Conservation (phyloP, 352 stramenopile species). For the Globisporangium canariense region DNA sequence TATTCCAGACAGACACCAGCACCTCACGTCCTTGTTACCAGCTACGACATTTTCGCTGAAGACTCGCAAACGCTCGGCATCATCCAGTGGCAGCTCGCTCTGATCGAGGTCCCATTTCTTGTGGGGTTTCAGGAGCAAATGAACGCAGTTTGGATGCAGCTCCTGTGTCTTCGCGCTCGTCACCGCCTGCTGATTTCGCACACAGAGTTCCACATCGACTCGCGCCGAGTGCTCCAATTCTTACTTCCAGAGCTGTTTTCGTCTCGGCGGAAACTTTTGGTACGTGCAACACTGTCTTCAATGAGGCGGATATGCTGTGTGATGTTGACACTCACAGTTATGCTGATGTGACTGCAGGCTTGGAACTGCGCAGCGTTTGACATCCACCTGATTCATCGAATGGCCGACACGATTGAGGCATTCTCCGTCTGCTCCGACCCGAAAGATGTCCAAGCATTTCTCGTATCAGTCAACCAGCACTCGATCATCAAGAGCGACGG, state of each 20-base stretch:
- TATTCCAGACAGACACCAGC: constrained; percentile 23
- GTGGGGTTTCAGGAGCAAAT: constrained; percentile 20
- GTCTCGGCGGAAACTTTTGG: constrained; percentile 69
- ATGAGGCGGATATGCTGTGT: neutral
- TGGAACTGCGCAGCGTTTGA: constrained; percentile 68
- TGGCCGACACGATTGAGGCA: constrained; percentile 37
- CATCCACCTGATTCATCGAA: constrained; percentile 32
- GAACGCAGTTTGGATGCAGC: constrained; percentile 37
- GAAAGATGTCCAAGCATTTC: constrained; percentile 25
- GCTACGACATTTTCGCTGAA: constrained; percentile 53
- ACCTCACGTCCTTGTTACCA: constrained; percentile 54
- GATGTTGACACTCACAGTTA: neutral
- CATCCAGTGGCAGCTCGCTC: constrained; percentile 41
- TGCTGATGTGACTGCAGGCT: constrained; percentile 22
- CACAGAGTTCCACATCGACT: constrained; percentile 35
- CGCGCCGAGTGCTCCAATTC: constrained; percentile 63
- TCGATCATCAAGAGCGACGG: constrained; percentile 38
- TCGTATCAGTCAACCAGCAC: constrained; percentile 23
- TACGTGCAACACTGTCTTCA: constrained; percentile 25
- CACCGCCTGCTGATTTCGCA: constrained; percentile 57
- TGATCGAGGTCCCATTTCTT: constrained; percentile 41
- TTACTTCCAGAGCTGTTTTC: constrained; percentile 59
- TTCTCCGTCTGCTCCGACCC: constrained; percentile 35
- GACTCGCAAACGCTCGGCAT: constrained; percentile 34
- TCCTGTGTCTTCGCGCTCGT: constrained; percentile 59